phyloP scores from a whole-genome alignment of 2,329 filamentous ascomycete species.

The Pseudodiploospora longispora region DNA sequence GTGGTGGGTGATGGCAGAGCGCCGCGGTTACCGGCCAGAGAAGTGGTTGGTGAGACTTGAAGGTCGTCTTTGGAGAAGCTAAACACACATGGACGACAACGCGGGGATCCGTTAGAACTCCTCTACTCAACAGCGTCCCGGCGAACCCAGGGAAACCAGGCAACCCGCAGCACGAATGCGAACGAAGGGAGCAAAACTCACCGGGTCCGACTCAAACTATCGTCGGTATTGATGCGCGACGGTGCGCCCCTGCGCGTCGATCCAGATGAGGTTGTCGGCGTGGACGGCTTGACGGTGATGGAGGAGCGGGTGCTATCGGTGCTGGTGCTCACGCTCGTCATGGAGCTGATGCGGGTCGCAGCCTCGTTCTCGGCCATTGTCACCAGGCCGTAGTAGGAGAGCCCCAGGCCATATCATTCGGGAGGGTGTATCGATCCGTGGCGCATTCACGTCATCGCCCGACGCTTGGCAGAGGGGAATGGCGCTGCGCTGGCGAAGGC shows the following conservation, averaged over 20 bases:
- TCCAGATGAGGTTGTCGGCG: constrained; percentile 23
- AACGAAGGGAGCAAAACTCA: background rate
- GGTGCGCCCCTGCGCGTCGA: constrained; percentile 13
- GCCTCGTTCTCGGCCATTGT: constrained; percentile 63
- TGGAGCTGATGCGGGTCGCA: constrained; percentile 47
- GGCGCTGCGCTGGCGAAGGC: background rate
- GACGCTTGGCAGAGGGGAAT: background rate
- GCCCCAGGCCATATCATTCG: constrained; percentile 23
- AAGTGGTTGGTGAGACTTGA: constrained; percentile 43
- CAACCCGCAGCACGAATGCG: background rate
- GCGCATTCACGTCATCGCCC: constrained; percentile 25
- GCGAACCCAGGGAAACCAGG: background rate
- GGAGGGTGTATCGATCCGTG: constrained; percentile 14
- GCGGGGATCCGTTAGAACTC: constrained; percentile 7
- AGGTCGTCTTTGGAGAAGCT: constrained; percentile 23
- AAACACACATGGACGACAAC: background rate
- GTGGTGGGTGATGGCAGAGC: constrained; percentile 38
- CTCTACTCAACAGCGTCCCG: background rate
- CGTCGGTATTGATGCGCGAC: constrained; percentile 31
- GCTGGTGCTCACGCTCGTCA: constrained; percentile 38
- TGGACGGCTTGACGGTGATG: constrained; percentile 51
- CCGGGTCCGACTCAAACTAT: constrained; percentile 14
- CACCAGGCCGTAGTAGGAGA: constrained; percentile 27
- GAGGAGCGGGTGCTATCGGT: constrained; percentile 59
- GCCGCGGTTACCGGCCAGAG: constrained; percentile 34